Percentiles rank a stretch among this genome's conserved stretches.
Evolutionary conservation across 106 monocot genomes (phyloP).

Genomic region (Phalaenopsis aphrodite): DNA sequence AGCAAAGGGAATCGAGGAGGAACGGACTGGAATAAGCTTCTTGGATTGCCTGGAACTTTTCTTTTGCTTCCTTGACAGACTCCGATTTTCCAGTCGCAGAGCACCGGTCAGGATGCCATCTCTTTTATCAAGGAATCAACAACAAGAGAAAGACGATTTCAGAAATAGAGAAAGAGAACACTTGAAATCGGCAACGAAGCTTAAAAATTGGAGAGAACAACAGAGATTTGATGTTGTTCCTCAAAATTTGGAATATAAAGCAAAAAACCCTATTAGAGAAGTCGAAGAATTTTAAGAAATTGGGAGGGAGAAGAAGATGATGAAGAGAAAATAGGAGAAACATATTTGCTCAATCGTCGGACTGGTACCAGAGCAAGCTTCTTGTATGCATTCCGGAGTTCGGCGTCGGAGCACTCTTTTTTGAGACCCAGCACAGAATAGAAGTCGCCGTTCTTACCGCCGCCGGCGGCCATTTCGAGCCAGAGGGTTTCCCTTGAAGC

Average conservation of each 20-base stretch:
- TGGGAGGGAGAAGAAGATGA: background rate
- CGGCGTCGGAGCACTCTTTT: constrained; percentile 81
- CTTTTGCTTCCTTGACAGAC: constrained; percentile 51
- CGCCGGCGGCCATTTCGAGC: constrained; percentile 20
- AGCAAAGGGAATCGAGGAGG: background rate
- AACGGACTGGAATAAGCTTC: constrained; percentile 72
- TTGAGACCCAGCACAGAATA: constrained; percentile 76
- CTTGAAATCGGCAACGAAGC: background rate
- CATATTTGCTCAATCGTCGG: background rate
- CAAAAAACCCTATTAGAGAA: background rate
- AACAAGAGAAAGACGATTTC: background rate
- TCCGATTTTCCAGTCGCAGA: constrained; percentile 34
- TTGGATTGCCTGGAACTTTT: constrained; percentile 79
- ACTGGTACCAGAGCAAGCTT: constrained; percentile 76
- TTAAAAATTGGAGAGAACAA: background rate
- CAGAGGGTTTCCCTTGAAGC: background rate
- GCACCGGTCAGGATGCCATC: constrained; percentile 90
- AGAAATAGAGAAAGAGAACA: background rate
- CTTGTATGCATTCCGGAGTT: constrained; percentile 72
- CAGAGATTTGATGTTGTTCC: background rate
- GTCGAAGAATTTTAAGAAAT: background rate
- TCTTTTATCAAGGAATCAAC: constrained; percentile 23
- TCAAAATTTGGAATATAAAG: background rate
- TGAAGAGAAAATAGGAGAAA: background rate
- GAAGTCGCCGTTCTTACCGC: constrained; percentile 32